Base-by-base conservation (phyloP, 106 monocot species). In the Platanthera zijinensis region DNA sequence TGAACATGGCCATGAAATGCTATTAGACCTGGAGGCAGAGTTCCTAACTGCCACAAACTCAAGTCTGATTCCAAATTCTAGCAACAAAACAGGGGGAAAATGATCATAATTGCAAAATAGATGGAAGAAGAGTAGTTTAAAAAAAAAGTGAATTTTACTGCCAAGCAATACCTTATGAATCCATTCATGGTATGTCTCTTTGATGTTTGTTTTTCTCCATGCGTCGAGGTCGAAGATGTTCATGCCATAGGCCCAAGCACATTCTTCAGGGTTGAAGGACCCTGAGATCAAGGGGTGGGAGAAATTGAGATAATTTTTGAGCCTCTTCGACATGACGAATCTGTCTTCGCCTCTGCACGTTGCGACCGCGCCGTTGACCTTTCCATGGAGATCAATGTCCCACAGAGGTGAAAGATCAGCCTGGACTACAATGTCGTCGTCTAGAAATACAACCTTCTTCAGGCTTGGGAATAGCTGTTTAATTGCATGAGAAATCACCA, bases 1-100 rank as follows among this genome's bases (percentile, higher is more conserved):
- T 83, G 87, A 76, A 93, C 93, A 66, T 89, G 83, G 17, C 89
- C 92, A 57, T 83, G 89, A 82, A 92, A 92, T 15, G 92, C 87
- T 69, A 92, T 92, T 56, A 92, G 76, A 4, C 92, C 92, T 4
- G 92, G 92, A 2, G 92, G 92, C 59, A 92, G 76, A n/a, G 92
- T 92, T 67, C 92, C 92, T 53, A 92, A 69, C 69, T 92, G 92
- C 92, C 92, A 92, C 9, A 92, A 67, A 51, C 92, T 92, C 84
- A 92, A 72, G 52, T 86, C 87, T 22, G 89, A 89, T 75, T 87
- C 80, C 85, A 92, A 79, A 78, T 92, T 92, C 92, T 92, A 75
- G 10, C 10, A 56, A 22, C 21, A 80, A 39, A 30, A 52, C 22
- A 49, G 28, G 10, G 6, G 14, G 68, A 12, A 18, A 50, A 51